phyloP scores from a whole-genome alignment of 2,329 filamentous ascomycete species.

The Neoascochyta sp. region DNA sequence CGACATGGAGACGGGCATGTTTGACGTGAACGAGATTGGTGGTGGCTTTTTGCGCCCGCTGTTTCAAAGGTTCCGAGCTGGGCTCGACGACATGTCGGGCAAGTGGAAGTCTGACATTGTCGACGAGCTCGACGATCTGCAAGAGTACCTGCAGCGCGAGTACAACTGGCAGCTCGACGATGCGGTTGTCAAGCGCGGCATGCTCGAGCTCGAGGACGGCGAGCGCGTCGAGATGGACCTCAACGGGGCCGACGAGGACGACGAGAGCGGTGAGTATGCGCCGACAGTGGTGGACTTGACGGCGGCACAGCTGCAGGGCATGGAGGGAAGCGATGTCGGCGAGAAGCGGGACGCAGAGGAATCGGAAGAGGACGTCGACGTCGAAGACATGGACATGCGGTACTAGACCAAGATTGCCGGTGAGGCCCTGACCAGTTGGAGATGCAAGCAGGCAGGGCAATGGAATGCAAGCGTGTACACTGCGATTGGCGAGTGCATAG shows the following conservation, averaged over 20 bases:
- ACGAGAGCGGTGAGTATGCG: slow-evolving; percentile 63
- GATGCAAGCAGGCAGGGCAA: too few relatives aligned
- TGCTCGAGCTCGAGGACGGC: slow-evolving; percentile 61
- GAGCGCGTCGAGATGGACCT: slow-evolving; percentile 60
- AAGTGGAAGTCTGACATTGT: slow-evolving; percentile 45
- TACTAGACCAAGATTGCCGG: too few relatives aligned
- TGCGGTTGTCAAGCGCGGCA: slow-evolving; percentile 53
- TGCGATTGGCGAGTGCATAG: too few relatives aligned
- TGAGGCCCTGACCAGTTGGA: too few relatives aligned
- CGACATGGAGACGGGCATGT: slow-evolving; percentile 59
- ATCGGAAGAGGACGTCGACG: slow-evolving; percentile 38
- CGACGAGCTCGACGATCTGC: slow-evolving; percentile 53
- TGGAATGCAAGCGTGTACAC: too few relatives aligned
- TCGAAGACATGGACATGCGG: slow-evolving; percentile 40
- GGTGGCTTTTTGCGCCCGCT: slow-evolving; percentile 52
- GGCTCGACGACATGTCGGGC: slow-evolving; percentile 48
- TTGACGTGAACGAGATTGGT: slow-evolving; percentile 55
- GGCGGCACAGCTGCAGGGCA: slow-evolving; percentile 39
- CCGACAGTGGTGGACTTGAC: slow-evolving; percentile 57
- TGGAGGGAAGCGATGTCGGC: slow-evolving; percentile 29
- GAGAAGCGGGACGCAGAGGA: slow-evolving; percentile 24
- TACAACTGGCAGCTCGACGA: slow-evolving; percentile 59
- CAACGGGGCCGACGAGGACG: slow-evolving; percentile 54
- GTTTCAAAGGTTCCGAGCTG: slow-evolving; percentile 51
- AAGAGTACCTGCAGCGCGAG: slow-evolving; percentile 52